Evolutionary conservation across 768 basidiomycete species (phyloP).

Genomic region (Psilocybe subaeruginosa): DNA sequence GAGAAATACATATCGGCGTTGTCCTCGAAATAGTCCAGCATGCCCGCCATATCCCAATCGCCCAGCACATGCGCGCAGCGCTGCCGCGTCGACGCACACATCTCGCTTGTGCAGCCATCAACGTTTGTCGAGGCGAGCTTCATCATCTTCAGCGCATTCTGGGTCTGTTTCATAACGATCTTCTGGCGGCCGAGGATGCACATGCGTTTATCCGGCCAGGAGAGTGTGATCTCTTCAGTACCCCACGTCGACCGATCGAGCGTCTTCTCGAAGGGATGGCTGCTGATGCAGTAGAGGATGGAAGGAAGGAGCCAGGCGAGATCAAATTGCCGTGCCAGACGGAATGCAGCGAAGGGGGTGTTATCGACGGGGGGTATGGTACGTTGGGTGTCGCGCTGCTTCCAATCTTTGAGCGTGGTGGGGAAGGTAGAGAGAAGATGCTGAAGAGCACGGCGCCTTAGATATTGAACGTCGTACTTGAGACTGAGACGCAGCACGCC

Average conservation of each 20-base stretch:
- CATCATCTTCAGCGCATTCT: slow-evolving; percentile 19
- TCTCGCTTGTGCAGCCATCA: slow-evolving; percentile 16
- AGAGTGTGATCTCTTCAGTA: slow-evolving; percentile 25
- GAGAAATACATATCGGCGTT: slow-evolving; percentile 22
- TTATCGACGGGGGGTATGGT: slow-evolving; percentile 41
- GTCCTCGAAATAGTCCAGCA: slow-evolving; percentile 36
- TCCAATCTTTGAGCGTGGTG: slow-evolving; percentile 34
- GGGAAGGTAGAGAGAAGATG: slow-evolving; percentile 41
- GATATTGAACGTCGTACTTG: slow-evolving; percentile 41
- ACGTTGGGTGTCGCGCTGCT: slow-evolving; percentile 33
- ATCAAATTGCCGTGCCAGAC: slow-evolving; percentile 35
- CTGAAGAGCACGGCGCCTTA: slow-evolving; percentile 33
- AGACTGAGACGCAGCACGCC: slow-evolving; percentile 39
- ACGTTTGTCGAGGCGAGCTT: slow-evolving; percentile 7
- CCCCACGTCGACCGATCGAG: slow-evolving; percentile 36
- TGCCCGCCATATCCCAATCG: slow-evolving; percentile 33
- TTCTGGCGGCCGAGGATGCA: slow-evolving; percentile 31
- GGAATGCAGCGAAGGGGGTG: slow-evolving; percentile 40
- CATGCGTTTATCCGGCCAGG: slow-evolving; percentile 29
- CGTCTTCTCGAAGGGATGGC: slow-evolving; percentile 37
- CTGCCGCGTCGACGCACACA: slow-evolving; percentile 21
- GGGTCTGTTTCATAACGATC: slow-evolving; percentile 25
- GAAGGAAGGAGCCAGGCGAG: slow-evolving; percentile 37
- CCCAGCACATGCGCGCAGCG: slow-evolving; percentile 27
- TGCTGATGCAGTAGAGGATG: slow-evolving; percentile 40